phyloP scores from a whole-genome alignment of 2,329 filamentous ascomycete species.

The Fusarium sp. region DNA sequence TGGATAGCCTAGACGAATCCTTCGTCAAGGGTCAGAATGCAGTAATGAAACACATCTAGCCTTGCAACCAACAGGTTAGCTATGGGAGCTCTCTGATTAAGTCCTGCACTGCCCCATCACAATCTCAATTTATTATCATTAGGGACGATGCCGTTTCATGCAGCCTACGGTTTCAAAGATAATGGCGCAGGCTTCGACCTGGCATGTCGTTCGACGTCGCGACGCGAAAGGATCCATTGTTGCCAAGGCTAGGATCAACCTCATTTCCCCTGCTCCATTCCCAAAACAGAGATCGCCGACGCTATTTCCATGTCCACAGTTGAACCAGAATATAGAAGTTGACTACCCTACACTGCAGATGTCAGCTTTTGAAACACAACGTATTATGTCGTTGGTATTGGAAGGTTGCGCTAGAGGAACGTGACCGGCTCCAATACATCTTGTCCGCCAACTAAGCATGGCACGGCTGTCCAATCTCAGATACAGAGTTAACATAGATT shows the following conservation, averaged over 20 bases:
- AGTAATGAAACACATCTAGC: neutral
- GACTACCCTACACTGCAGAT: neutral
- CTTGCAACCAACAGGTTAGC: neutral
- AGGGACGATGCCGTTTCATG: neutral
- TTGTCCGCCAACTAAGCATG: too few species aligned
- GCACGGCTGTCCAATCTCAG: too few species aligned
- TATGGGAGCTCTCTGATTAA: neutral
- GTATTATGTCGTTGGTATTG: too few species aligned
- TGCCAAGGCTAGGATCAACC: neutral
- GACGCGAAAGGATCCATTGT: too few species aligned
- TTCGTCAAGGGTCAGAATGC: neutral
- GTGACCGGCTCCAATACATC: too few species aligned
- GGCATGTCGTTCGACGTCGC: neutral
- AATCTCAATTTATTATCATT: neutral
- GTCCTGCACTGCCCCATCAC: neutral
- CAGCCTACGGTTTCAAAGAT: neutral
- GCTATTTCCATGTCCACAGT: neutral
- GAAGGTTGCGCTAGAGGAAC: neutral
- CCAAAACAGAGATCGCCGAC: neutral
- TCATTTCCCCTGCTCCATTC: neutral
- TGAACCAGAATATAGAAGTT: neutral
- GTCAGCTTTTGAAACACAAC: too few species aligned
- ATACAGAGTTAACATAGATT: too few species aligned
- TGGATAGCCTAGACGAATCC: neutral
- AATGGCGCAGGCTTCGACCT: neutral